phyloP scores from a whole-genome alignment of 208 protist species.

The Leishmania turanica region DNA sequence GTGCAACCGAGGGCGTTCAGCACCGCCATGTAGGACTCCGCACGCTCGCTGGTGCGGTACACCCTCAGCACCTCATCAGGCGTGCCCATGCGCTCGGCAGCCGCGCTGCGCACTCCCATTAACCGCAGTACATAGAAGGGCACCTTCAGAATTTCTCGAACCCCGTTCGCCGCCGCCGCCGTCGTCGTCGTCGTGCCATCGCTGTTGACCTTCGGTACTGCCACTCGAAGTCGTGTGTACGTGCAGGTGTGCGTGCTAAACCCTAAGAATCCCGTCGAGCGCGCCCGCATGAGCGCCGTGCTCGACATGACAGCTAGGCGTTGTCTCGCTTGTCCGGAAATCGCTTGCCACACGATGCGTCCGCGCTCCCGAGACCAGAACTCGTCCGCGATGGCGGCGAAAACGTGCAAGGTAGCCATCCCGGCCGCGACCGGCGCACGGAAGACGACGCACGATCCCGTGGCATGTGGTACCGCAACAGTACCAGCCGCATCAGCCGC shows the following conservation, averaged over 20 bases:
- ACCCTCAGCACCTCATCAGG: constrained; percentile 4
- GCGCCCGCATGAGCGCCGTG: background rate
- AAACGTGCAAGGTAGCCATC: background rate
- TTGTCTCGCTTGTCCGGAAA: background rate
- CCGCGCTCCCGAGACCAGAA: constrained; percentile 8
- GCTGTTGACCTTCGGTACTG: background rate
- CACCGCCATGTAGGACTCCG: constrained; percentile 5
- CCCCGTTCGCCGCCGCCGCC: background rate
- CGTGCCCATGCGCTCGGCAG: background rate
- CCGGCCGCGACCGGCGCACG: background rate
- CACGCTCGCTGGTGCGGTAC: background rate
- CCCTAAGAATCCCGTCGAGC: background rate
- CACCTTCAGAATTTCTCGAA: background rate
- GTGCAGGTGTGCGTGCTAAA: background rate
- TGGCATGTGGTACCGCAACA: background rate
- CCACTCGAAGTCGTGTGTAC: background rate
- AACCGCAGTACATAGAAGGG: background rate
- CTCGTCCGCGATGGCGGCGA: background rate
- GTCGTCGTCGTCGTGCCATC: background rate
- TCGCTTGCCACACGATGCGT: background rate
- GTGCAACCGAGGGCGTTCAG: background rate
- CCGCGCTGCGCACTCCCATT: background rate
- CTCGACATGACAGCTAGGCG: background rate
- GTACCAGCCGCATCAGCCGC: background rate
- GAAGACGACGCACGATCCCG: background rate